A percentile compares a stretch with the other conserved stretches of the same genome.
Evolutionary conservation across 1,284 basidiomycete genomes (phyloP).

Genomic region (Boletus semigastroideus): DNA sequence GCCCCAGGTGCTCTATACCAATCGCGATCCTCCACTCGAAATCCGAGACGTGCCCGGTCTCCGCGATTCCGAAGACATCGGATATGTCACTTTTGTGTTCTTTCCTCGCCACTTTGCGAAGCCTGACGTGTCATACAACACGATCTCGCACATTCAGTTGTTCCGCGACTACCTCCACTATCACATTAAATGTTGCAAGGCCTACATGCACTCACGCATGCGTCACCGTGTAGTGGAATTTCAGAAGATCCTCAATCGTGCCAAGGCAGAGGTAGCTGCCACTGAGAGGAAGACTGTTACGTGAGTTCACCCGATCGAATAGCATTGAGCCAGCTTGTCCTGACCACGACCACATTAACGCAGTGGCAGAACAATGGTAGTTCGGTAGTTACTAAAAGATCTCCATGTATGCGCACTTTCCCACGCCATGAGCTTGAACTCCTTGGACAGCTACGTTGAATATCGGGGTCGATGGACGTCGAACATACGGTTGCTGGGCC

Average conservation of each 20-base stretch:
- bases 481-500: conserved; percentile 8
- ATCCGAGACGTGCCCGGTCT: conserved; percentile 86
- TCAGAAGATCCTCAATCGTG: conserved; percentile 95
- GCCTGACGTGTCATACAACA: conserved; percentile 69
- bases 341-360: conserved; percentile 11
- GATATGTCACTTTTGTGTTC: conserved; percentile 98
- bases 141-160: conserved; percentile 94
- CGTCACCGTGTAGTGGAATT: conserved; percentile 93
- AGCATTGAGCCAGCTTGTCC: background rate
- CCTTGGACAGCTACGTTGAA: no score
- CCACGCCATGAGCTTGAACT: conserved; percentile 14
- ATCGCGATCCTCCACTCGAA: conserved; percentile 93
- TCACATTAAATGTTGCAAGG: conserved; percentile 99
- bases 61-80: conserved; percentile 85
- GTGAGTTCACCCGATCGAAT: conserved; percentile 44
- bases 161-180: conserved; percentile 99
- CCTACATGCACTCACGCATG: conserved; percentile 99
- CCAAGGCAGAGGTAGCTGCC: conserved; percentile 89
- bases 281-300: conserved; percentile 92
- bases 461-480: conserved; percentile 17
- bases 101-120: conserved; percentile 95
- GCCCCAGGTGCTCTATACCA: conserved; percentile 97
- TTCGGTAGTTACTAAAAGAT: conserved; percentile 37
- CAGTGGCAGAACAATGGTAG: conserved; percentile 56
- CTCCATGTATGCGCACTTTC: conserved; percentile 8